Base-by-base conservation (phyloP, 1,284 basidiomycete species). In the Trichosporon inkin region DNA sequence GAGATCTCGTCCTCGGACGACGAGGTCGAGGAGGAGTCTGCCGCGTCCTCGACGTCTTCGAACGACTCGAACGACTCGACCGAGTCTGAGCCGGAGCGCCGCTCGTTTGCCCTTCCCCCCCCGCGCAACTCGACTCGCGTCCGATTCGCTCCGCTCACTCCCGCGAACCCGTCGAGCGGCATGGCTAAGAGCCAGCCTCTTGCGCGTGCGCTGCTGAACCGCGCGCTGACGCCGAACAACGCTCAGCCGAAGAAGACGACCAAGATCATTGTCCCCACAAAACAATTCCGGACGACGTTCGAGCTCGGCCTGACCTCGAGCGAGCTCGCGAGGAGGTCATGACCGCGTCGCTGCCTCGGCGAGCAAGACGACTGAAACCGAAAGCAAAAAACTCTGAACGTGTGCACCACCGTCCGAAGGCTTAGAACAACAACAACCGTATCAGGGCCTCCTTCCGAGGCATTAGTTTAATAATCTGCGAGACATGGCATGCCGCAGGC, bases 191-290 rank as follows among this genome's bases (percentile, higher is more conserved):
- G 69, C 6, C 72, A 74, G 64, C 70, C 73, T 1, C 67, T 77
- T 34, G 60, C 74, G 16, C 57, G 74, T 47, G 67, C 73, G 1
- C 62, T 77, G 7, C 71, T 77, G 40, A 67, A 68, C 32, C 62
- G 72, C 47, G 70, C 68, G 38, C 41, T 64, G 7, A 37, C 39
- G 16, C 51, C 49, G 19, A 58, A 55, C 16, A 60, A 60, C 0
- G 49, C 49, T 7, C 38, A 37, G 19, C 61, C 61, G 19, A 68
- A 68, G 60, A 67, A 61, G 54, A 63, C 64, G 19, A 65, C 61
- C 35, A 77, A 77, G 62, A 37, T 77, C 37, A 73, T 77, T 40
- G 74, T 77, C n/a, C 72, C 75, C 28, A 70, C 70, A 1, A 75
- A 77, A 61, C 54, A 62, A 10, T 71, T 77, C 62, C 67, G 67